Evolutionary conservation across 2,329 filamentous ascomycete species (phyloP), one percentile per base, ranked within the genome.

Genomic region (Nemania sp.): DNA sequence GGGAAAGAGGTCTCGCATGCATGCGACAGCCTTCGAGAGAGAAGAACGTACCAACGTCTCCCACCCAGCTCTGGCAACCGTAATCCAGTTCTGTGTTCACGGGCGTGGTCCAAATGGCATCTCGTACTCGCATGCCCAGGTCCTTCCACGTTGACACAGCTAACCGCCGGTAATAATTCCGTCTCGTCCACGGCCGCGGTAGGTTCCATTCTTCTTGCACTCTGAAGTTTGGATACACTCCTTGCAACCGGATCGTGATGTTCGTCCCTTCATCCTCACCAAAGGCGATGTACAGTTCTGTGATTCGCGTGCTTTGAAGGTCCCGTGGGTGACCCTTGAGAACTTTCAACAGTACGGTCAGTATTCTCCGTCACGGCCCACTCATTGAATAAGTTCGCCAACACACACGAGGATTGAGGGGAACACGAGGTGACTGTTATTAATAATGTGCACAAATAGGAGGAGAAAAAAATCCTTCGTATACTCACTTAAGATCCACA

Each of bases 261-360:
- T 71, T 72, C 37, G 56, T 68, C 32, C 57, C 64, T 59, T 71
- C 68, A 60, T 69, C 64, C 37, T 71, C 71, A 46, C 72, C 68
- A 58, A 70, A 68, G 25, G 68, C 66, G 39, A 73, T 68, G 35
- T 64, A 69, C 37, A 74, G 59, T 54, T 74, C 70, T 57, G 71
- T 72, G 47, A 65, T 60, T 56, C 72, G 69, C 32, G 69, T 53
- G 47, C 65, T 70, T 56, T 72, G 69, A 49, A 69, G 67, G 54
- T 74, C 72, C 59, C 63, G 64, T 34, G 71, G 72, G 17, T 69
- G 62, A 20, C 72, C 72, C 34, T 64, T 69, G 60, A 72, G 73
- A 49, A 73, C 69, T 64, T 53, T 47, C 35, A 42, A 46, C 21
- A 25, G 12, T 25, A 52, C 29, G 15, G 49, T 64, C 34, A 64